Conservation (phyloP, 306 rosid species). For the Vigna unguiculata region DNA sequence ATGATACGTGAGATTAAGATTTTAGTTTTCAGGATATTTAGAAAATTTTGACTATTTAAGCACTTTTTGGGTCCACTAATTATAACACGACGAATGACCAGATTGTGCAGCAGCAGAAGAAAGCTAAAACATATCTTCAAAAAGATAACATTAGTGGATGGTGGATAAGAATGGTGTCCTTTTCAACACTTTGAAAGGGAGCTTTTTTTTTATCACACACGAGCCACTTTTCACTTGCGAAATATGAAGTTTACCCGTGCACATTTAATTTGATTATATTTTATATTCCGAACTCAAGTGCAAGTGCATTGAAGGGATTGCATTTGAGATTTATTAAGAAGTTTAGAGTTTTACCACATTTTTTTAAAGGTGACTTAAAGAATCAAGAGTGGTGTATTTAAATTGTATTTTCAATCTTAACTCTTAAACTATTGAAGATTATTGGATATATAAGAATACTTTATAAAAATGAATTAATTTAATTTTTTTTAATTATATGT, state of each 20-base stretch:
- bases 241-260: neutral
- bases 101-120: slow-evolving; percentile 8
- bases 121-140: slow-evolving; percentile 37
- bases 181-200: slow-evolving; percentile 27
- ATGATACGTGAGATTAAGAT: slow-evolving; percentile 17
- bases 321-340: neutral
- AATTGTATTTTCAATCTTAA: no score
- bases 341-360: no score
- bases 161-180: slow-evolving; percentile 58
- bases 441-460: no score
- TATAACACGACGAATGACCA: slow-evolving; percentile 12
- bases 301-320: neutral
- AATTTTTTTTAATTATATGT: no score
- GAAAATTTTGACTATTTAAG: slow-evolving; percentile 33
- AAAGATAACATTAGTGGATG: slow-evolving; percentile 11
- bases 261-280: neutral
- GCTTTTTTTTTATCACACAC: neutral
- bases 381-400: no score
- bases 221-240: neutral
- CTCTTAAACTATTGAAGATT: no score
- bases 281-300: no score
- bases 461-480: no score
- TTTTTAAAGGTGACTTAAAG: no score
- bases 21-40: slow-evolving; percentile 25
- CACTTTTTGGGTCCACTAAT: slow-evolving; percentile 39